Conservation (phyloP, 345 rosid species). For the Camelina laxa region DNA sequence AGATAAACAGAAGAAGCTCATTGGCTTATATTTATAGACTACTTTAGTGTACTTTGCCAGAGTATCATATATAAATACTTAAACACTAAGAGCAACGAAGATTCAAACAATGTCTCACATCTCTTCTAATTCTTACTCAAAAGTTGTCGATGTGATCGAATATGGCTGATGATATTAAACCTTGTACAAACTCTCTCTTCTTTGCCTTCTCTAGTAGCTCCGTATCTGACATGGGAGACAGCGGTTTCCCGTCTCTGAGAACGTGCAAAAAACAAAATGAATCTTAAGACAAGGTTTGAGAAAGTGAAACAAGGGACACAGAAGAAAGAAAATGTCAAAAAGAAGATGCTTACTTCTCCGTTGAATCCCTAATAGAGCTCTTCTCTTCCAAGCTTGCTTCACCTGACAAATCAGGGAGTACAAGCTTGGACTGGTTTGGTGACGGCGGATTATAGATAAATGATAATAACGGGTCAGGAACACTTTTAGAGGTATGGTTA, state of each 20-base stretch:
- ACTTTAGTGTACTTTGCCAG: slow-evolving; percentile 20
- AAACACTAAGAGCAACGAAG: slow-evolving; percentile 28
- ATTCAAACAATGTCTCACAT: slow-evolving; percentile 36
- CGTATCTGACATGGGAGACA: slow-evolving; percentile 53
- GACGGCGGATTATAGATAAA: slow-evolving; percentile 54
- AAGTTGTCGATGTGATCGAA: slow-evolving; percentile 43
- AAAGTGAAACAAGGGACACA: neutral
- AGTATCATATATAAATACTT: slow-evolving; percentile 31
- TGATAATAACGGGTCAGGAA: slow-evolving; percentile 61
- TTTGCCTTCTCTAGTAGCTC: slow-evolving; percentile 59
- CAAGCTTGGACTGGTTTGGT: slow-evolving; percentile 46
- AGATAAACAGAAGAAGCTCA: slow-evolving; percentile 25
- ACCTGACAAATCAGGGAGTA: slow-evolving; percentile 41
- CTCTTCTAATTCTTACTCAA: slow-evolving; percentile 42
- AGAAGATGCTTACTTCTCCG: slow-evolving; percentile 50
- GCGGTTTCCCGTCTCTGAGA: slow-evolving; percentile 5
- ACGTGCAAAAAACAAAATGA: neutral
- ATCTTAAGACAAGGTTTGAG: neutral
- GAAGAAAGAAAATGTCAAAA: slow-evolving; percentile 16
- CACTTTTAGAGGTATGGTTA: slow-evolving; percentile 52
- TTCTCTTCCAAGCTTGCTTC: slow-evolving; percentile 44
- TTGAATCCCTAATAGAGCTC: slow-evolving; percentile 37
- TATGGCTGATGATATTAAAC: slow-evolving; percentile 59
- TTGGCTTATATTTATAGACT: slow-evolving; percentile 30
- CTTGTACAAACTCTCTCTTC: slow-evolving; percentile 67